Evolutionary conservation across 2,329 filamentous ascomycete species (phyloP).

Genomic region (Ceratocystis smalleyi): DNA sequence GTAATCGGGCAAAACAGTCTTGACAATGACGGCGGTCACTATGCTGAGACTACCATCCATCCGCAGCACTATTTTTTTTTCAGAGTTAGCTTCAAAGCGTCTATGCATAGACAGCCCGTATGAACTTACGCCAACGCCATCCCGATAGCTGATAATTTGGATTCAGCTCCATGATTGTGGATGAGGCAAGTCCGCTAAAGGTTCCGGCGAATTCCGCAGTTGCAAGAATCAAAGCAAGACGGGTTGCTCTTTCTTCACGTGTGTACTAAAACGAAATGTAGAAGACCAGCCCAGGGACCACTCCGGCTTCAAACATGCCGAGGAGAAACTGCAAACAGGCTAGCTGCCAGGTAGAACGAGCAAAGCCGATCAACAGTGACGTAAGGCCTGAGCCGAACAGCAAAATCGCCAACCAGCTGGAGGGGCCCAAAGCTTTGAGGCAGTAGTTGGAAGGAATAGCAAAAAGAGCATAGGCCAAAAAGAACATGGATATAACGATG

Average conservation of each 20-base stretch:
- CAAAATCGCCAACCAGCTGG: conserved; percentile 49
- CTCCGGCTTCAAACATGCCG: conserved; percentile 53
- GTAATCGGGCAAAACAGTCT: conserved; percentile 53
- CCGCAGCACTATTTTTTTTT: conserved; percentile 31
- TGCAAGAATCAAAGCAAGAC: conserved; percentile 53
- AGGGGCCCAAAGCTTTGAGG: conserved; percentile 49
- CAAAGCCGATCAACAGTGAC: conserved; percentile 50
- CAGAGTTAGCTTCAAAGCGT: not conserved
- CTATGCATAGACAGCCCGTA: conserved; percentile 38
- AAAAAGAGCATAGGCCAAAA: conserved; percentile 44
- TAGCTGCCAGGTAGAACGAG: conserved; percentile 45
- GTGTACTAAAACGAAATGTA: conserved; percentile 65
- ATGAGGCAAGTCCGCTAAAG: conserved; percentile 58
- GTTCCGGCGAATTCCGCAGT: conserved; percentile 55
- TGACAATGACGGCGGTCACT: conserved; percentile 44
- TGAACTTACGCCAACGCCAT: conserved; percentile 53
- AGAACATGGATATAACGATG: conserved; percentile 42
- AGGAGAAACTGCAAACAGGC: conserved; percentile 52
- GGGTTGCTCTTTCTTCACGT: conserved; percentile 52
- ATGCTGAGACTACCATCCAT: conserved; percentile 51
- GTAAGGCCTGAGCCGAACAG: conserved; percentile 52
- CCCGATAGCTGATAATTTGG: conserved; percentile 43
- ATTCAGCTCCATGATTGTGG: conserved; percentile 57
- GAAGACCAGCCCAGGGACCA: conserved; percentile 51
- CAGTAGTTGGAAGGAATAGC: conserved; percentile 52